phyloP scores from a whole-genome alignment of 176 grass and related monocot genomes.

The Musa itinerans region DNA sequence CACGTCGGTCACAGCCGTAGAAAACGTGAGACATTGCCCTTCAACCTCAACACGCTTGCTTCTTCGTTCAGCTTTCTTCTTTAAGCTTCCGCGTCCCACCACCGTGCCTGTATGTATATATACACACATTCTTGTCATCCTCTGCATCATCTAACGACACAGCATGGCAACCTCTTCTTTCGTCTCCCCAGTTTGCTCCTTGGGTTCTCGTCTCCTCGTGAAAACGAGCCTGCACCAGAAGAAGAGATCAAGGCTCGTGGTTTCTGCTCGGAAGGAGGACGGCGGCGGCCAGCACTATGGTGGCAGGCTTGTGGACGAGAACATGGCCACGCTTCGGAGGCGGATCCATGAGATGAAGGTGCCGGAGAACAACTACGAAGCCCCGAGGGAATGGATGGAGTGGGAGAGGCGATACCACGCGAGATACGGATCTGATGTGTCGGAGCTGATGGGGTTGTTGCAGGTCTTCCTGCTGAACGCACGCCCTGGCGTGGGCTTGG shows the following conservation, averaged over 20 bases:
- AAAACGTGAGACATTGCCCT: neutral
- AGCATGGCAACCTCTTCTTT: neutral
- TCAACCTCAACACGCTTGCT: neutral
- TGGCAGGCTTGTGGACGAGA: constrained; percentile 20
- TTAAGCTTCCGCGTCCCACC: neutral
- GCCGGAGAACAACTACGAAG: neutral
- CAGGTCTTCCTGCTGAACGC: constrained; percentile 37
- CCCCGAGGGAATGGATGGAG: constrained; percentile 10
- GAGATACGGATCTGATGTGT: constrained; percentile 44
- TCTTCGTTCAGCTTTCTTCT: neutral
- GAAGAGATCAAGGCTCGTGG: neutral
- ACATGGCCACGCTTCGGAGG: constrained; percentile 11
- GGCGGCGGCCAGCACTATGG: neutral
- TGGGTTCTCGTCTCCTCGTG: neutral
- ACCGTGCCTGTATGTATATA: neutral
- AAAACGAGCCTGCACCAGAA: neutral
- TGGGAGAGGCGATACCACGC: constrained; percentile 40
- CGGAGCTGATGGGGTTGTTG: constrained; percentile 28
- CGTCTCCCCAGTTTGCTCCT: neutral
- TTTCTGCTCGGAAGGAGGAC: neutral
- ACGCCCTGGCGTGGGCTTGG: constrained; percentile 40
- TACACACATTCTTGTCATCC: too few species aligned
- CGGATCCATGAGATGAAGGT: constrained; percentile 11
- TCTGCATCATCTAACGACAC: neutral
- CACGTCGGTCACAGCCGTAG: too few species aligned